Base-by-base conservation (phyloP, 1,139 yeast genomes). In the Hanseniaspora uvarum region DNA sequence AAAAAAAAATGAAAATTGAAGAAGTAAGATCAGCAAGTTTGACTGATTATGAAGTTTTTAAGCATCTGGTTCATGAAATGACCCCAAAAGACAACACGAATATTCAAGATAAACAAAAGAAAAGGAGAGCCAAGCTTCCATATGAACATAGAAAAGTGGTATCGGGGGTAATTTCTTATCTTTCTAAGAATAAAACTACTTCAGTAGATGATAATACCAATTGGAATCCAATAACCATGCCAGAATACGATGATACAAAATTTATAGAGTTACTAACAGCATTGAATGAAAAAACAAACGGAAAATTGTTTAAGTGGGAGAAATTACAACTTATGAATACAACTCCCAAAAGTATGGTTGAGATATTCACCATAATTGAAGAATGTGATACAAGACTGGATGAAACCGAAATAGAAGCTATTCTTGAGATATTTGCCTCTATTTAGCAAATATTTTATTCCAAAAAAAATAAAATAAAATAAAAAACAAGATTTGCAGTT, bases 351-450 rank as follows among this genome's bases (percentile, higher is more conserved):
- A 79, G 88, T 2, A 70, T 86, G 73, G 96, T 88, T 4, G 83
- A 79, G 41, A 73, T 92, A 55, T 87, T 80, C 66, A 75, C 92
- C 0, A 72, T 89, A 43, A 81, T 92, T 3, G 98, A 92, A 63
- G 97, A 92, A 66, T 89, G 96, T 66, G 97, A 89, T 60, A 81
- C 78, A 59, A 73, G 97, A 59, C 83, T 87, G 62, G 69, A 72
- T 21, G 85, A 82, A 56, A 83, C 78, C 1, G 75, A 79, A 56
- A 74, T 84, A 55, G 77, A 78, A 50, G 69, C 70, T 1, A 75
- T 87, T 2, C 58, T 85, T 18, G 74, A 66, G 7, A 41, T 49
- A 11, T 45, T 54, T n/a, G 11, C 43, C 2, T 12, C 28, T 5
- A 8, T 52, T 21, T 23, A 44, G 16, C n/a, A 4, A 8, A 18